These are phyloP conservation scores for Metschnikowia peoriensis DNA, from an alignment of 805 yeast genomes.

Conservation along the genomic window DNA sequence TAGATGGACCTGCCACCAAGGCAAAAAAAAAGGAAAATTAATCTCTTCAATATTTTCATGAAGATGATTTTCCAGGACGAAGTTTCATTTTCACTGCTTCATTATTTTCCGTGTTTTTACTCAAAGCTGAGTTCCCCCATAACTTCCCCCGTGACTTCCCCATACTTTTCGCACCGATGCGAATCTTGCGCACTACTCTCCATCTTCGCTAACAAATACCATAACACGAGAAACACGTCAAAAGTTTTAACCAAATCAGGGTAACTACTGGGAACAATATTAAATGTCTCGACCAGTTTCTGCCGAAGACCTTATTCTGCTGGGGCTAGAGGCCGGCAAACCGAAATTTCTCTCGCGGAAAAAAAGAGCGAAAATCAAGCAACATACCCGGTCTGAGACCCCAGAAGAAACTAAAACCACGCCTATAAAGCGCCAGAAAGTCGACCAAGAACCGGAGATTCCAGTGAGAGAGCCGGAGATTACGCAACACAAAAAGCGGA, in stretches of 20 bases:
- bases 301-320: constrained; percentile 16
- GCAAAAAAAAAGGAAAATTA: no score
- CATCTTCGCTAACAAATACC: neutral
- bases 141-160: neutral
- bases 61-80: no score
- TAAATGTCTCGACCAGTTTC: constrained; percentile 18
- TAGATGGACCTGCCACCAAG: no score
- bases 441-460: neutral
- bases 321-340: constrained; percentile 5
- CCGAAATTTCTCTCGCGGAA: constrained; percentile 18
- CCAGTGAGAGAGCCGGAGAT: neutral
- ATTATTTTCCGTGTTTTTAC: neutral
- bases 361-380: constrained; percentile 8
- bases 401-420: neutral
- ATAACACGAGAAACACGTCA: neutral
- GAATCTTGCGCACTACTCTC: neutral
- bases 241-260: neutral
- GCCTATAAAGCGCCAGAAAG: neutral
- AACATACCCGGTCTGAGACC: neutral
- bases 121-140: neutral
- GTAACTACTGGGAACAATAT: neutral
- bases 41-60: no score
- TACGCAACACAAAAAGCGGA: constrained; percentile 2
- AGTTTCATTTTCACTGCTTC: no score
- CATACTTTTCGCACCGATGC: constrained; percentile 1